These are phyloP conservation scores for Raddia guianensis DNA, from an alignment of 176 grass and related monocot genomes.

Conservation along the genomic window DNA sequence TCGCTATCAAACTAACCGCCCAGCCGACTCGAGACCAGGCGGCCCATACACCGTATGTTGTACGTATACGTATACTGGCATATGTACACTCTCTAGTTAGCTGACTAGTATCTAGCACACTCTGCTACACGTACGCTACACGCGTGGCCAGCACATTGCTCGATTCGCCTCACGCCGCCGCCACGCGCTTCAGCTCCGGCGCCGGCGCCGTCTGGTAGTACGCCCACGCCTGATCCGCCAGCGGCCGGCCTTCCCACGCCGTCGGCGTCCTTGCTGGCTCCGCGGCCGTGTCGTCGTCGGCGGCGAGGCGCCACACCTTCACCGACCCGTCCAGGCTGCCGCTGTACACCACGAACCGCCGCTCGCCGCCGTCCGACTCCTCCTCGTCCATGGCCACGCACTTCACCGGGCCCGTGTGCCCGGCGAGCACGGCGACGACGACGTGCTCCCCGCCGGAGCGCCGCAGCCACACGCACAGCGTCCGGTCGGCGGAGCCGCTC, in stretches of 20 bases:
- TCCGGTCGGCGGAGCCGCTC: conserved; percentile 66
- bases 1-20: conserved; percentile 35
- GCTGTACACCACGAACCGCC: conserved; percentile 64
- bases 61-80: conserved; percentile 1
- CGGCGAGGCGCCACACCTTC: conserved; percentile 64
- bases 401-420: conserved; percentile 60
- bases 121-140: neutral
- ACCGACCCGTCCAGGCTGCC: conserved; percentile 61
- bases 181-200: conserved; percentile 15
- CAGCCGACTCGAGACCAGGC: neutral
- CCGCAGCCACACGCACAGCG: conserved; percentile 59
- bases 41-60: conserved; percentile 6
- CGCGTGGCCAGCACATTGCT: conserved; percentile 20
- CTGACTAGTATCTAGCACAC: neutral
- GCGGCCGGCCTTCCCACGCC: neutral
- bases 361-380: neutral
- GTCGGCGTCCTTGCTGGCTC: neutral
- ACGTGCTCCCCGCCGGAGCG: conserved; percentile 44
- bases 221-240: neutral
- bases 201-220: neutral
- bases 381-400: conserved; percentile 60
- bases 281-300: neutral
- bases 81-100: neutral
- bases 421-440: conserved; percentile 34
- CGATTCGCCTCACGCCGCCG: conserved; percentile 34